These are phyloP conservation scores for Chrysosporium queenslandicum DNA, from an alignment of 2,329 filamentous ascomycete genomes.

Conservation along the genomic window DNA sequence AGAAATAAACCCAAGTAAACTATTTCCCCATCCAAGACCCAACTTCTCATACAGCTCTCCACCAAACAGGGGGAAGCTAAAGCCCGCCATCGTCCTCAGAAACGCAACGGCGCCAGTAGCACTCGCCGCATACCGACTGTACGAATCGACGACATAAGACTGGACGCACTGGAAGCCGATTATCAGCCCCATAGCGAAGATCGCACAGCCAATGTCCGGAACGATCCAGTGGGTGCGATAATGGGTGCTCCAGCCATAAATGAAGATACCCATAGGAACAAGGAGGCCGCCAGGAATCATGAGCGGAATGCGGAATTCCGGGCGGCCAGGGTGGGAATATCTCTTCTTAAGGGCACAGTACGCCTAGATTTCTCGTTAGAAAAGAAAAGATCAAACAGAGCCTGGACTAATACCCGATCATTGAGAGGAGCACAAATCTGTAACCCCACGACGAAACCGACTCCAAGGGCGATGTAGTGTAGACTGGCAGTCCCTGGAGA, in stretches of 20 bases:
- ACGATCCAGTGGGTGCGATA: slow-evolving; percentile 44
- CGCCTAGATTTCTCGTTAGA: slow-evolving; percentile 14
- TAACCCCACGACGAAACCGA: slow-evolving; percentile 52
- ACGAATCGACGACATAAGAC: slow-evolving; percentile 33
- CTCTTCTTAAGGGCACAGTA: slow-evolving; percentile 23
- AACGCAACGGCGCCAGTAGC: slow-evolving; percentile 42
- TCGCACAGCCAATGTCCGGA: slow-evolving; percentile 44
- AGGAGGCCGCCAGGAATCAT: slow-evolving; percentile 46
- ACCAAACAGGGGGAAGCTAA: slow-evolving; percentile 43
- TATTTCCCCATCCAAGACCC: slow-evolving; percentile 35
- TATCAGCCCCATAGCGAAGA: slow-evolving; percentile 43
- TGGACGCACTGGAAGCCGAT: slow-evolving; percentile 39
- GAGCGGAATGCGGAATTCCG: slow-evolving; percentile 55
- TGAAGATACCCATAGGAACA: slow-evolving; percentile 45
- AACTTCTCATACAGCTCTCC: slow-evolving; percentile 31
- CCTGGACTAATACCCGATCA: too few species aligned
- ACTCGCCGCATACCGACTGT: slow-evolving; percentile 39
- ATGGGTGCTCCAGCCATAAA: slow-evolving; percentile 50
- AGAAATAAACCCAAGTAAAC: slow-evolving; percentile 33
- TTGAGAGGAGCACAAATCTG: slow-evolving; percentile 36
- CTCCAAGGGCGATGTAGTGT: slow-evolving; percentile 53
- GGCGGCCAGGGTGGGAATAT: slow-evolving; percentile 23
- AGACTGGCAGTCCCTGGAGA: slow-evolving; percentile 50
- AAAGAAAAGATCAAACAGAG: too few species aligned
- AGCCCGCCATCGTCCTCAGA: slow-evolving; percentile 38